A percentile compares a stretch with the other conserved stretches of the same genome.
Evolutionary conservation across 1,284 basidiomycete genomes (phyloP).

Genomic region (Trametes versicolor): DNA sequence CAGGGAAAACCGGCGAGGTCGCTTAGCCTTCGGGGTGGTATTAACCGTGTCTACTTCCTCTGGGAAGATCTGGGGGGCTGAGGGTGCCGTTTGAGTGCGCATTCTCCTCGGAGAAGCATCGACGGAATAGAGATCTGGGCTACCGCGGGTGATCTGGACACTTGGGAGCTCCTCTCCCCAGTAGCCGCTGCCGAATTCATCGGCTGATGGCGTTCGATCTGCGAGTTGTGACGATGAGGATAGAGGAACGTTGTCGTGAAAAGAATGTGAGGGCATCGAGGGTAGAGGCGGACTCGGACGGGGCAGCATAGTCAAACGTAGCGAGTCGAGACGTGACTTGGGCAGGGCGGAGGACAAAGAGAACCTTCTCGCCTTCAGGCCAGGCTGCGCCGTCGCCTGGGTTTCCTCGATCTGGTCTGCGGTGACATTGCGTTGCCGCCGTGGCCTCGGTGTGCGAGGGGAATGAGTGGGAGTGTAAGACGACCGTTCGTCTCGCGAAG

Average conservation of each 20-base stretch:
- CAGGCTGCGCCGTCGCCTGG: neutral
- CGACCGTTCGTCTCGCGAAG: neutral
- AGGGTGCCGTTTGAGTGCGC: conserved; percentile 24
- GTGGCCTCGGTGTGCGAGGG: conserved; percentile 25
- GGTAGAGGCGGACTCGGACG: conserved; percentile 43
- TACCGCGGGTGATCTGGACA: conserved; percentile 2
- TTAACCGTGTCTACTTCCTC: neutral
- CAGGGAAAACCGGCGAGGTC: conserved; percentile 42
- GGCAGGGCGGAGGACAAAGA: conserved; percentile 41
- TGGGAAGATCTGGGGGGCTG: conserved; percentile 4
- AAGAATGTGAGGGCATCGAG: conserved; percentile 13
- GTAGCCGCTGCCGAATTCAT: neutral
- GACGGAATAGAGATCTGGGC: neutral
- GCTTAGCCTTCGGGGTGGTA: conserved; percentile 27
- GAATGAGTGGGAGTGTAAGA: conserved; percentile 1
- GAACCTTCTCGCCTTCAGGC: conserved; percentile 35
- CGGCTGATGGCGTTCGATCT: neutral
- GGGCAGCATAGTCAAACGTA: conserved; percentile 38
- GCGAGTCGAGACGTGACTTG: conserved; percentile 34
- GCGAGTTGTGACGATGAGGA: neutral
- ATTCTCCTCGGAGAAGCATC: conserved; percentile 15
- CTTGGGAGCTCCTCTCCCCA: conserved; percentile 33
- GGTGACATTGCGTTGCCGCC: conserved; percentile 30
- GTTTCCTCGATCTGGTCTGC: conserved; percentile 22
- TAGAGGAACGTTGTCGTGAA: neutral